Conservation (phyloP, 2,329 filamentous ascomycete genomes). For the Monascus ruber region DNA sequence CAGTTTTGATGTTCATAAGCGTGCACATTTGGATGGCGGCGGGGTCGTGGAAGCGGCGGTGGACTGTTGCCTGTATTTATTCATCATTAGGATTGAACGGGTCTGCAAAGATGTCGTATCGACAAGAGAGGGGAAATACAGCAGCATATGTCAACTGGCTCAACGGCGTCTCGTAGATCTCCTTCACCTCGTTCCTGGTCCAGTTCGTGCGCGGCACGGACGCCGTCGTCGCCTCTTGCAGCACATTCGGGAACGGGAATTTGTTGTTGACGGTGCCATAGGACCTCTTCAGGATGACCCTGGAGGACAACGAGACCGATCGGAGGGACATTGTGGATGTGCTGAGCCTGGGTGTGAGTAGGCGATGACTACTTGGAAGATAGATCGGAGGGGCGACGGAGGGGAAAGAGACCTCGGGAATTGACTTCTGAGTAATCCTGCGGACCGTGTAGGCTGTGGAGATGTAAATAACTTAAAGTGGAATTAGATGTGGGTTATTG, state of each 20-base stretch:
- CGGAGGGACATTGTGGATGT: conserved; percentile 15
- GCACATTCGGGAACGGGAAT: conserved; percentile 18
- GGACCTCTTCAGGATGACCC: conserved; percentile 17
- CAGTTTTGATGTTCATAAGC: conserved; percentile 93
- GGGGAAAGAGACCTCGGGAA: neutral
- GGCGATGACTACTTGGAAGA: neutral
- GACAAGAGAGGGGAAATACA: conserved; percentile 34
- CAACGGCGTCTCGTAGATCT: conserved; percentile 71
- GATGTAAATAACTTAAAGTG: no score
- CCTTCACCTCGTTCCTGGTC: conserved; percentile 69
- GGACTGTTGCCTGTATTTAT: conserved; percentile 53
- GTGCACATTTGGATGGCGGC: conserved; percentile 83
- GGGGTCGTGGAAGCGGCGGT: conserved; percentile 76
- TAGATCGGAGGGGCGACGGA: neutral
- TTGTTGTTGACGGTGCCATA: conserved; percentile 29
- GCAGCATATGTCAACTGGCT: conserved; percentile 67
- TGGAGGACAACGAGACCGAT: conserved; percentile 16
- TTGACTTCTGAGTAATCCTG: no score
- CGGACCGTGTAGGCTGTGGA: no score
- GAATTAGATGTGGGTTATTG: no score
- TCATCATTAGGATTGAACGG: neutral
- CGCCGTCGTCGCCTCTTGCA: conserved; percentile 26
- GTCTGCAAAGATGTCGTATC: no score
- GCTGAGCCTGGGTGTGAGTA: neutral
- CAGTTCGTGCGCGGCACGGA: conserved; percentile 55